Evolutionary conservation across 2,329 filamentous ascomycete genomes (phyloP).

Genomic region (Sclerotinia subarctica): DNA sequence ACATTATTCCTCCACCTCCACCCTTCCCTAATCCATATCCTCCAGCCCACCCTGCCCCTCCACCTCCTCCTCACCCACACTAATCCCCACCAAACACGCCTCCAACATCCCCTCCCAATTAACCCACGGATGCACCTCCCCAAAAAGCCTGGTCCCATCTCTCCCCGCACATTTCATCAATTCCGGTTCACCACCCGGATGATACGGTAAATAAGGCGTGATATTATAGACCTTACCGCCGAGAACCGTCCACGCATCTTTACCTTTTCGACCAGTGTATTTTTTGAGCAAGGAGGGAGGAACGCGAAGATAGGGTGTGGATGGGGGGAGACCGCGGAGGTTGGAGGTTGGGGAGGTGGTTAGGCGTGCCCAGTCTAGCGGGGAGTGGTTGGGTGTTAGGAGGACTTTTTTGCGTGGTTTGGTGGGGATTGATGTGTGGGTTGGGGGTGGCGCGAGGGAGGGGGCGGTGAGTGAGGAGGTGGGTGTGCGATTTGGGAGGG

Average conservation of each 20-base stretch:
- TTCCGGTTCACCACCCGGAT: constrained; percentile 81
- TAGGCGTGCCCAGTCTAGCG: constrained; percentile 91
- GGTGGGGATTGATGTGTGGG: constrained; percentile 41
- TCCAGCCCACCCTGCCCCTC: constrained; percentile 48
- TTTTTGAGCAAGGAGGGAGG: constrained; percentile 75
- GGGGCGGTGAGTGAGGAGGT: constrained; percentile 39
- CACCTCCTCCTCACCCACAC: constrained; percentile 54
- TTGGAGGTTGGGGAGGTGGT: constrained; percentile 59
- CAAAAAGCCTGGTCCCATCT: constrained; percentile 62
- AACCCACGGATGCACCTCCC: constrained; percentile 67
- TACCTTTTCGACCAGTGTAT: constrained; percentile 78
- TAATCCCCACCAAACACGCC: constrained; percentile 59
- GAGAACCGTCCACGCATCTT: constrained; percentile 86
- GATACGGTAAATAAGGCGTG: constrained; percentile 82
- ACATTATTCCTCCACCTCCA: background rate
- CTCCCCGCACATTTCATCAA: constrained; percentile 60
- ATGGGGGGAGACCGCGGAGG: constrained; percentile 59
- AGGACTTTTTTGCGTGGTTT: constrained; percentile 68
- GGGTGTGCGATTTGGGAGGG: constrained; percentile 44
- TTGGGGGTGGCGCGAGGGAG: constrained; percentile 50
- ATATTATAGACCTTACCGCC: constrained; percentile 94
- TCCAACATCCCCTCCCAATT: constrained; percentile 69
- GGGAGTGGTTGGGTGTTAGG: constrained; percentile 86
- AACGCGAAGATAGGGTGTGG: constrained; percentile 63
- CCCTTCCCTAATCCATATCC: constrained; percentile 53